Conservation (phyloP, 164 flowering plant species). For the Stephania cephalantha region DNA sequence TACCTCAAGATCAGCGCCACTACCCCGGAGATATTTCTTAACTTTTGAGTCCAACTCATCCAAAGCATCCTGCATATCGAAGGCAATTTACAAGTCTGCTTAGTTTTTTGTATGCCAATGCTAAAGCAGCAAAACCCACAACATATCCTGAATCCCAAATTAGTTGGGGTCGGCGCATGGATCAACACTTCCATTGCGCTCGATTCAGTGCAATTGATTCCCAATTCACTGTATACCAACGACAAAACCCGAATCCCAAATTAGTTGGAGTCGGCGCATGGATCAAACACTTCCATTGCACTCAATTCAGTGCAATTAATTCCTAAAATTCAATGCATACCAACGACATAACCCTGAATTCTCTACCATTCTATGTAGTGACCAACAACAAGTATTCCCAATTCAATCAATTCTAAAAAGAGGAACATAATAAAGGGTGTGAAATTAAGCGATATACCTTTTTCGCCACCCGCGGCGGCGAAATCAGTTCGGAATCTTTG, state of each 20-base stretch:
- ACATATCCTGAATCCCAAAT: neutral
- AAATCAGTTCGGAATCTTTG: neutral
- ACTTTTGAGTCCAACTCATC: constrained; percentile 47
- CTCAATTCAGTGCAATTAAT: neutral
- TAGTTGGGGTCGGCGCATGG: neutral
- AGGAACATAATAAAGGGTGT: neutral
- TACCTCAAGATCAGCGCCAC: constrained; percentile 71
- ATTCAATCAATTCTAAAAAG: neutral
- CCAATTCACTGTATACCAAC: neutral
- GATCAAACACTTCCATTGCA: neutral
- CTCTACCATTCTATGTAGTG: no score
- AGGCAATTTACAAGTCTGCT: neutral
- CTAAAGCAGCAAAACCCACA: neutral
- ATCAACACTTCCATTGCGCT: neutral
- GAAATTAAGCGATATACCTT: neutral
- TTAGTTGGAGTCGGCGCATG: neutral
- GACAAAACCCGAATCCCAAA: neutral
- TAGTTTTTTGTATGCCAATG: neutral
- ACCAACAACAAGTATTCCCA: no score
- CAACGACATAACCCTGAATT: neutral
- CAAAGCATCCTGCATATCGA: constrained; percentile 30
- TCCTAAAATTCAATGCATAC: neutral
- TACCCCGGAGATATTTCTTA: constrained; percentile 83
- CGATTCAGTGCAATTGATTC: neutral
- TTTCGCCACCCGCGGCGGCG: neutral